Conservation (phyloP, 176 grass and related monocot species). For the Triticum aestivum region DNA sequence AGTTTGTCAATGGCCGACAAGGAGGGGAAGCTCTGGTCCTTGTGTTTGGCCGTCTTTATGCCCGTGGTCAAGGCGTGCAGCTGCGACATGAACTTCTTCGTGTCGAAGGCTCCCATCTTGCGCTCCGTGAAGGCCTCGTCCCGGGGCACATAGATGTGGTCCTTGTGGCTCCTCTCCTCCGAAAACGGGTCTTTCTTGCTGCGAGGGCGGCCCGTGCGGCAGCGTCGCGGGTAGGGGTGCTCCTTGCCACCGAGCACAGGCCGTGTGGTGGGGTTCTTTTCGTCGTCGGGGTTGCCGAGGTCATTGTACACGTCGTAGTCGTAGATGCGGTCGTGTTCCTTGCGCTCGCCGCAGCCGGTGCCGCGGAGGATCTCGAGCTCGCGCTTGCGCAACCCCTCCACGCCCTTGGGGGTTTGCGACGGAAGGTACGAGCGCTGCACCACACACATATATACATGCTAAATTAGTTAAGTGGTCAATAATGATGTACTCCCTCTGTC, state of each 20-base stretch:
- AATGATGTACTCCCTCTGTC: too few species aligned
- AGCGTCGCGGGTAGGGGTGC: slow-evolving; percentile 63
- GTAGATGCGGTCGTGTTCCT: slow-evolving; percentile 37
- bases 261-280: background rate
- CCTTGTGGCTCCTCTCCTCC: background rate
- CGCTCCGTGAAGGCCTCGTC: slow-evolving; percentile 60
- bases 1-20: slow-evolving; percentile 51
- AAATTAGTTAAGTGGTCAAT: too few species aligned
- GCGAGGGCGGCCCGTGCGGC: slow-evolving; percentile 56
- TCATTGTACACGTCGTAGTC: slow-evolving; percentile 77
- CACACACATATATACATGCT: background rate
- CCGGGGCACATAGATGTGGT: slow-evolving; percentile 47
- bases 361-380: slow-evolving; percentile 52
- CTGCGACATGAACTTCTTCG: background rate
- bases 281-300: slow-evolving; percentile 54
- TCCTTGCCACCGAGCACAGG: slow-evolving; percentile 56
- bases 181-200: slow-evolving; percentile 11
- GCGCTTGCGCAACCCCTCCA: slow-evolving; percentile 28
- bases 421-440: slow-evolving; percentile 67
- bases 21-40: slow-evolving; percentile 25
- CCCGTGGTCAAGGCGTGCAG: background rate
- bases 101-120: slow-evolving; percentile 12
- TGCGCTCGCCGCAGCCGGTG: slow-evolving; percentile 27
- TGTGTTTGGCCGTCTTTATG: background rate
- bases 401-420: slow-evolving; percentile 52